phyloP scores from a whole-genome alignment of 805 yeast species.

The Torulaspora indica region DNA sequence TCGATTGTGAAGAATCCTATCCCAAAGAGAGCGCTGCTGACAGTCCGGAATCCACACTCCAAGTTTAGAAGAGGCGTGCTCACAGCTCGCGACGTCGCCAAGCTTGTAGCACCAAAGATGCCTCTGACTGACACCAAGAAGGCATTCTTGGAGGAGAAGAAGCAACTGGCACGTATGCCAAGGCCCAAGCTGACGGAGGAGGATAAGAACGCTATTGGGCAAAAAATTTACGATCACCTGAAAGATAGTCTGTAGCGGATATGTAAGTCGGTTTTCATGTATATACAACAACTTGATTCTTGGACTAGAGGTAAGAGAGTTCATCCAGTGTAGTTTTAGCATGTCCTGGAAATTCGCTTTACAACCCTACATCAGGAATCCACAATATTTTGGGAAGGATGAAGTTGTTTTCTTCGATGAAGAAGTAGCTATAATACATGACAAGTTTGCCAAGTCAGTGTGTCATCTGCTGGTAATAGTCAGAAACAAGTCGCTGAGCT shows the following conservation, averaged over 20 bases:
- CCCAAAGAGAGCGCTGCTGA: conserved; percentile 59
- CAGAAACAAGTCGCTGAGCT: conserved; percentile 40
- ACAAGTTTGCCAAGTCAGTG: conserved; percentile 57
- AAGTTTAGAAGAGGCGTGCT: conserved; percentile 61
- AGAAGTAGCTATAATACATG: conserved; percentile 52
- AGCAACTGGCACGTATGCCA: conserved; percentile 42
- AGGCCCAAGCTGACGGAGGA: conserved; percentile 40
- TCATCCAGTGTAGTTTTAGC: background rate
- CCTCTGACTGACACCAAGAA: conserved; percentile 63
- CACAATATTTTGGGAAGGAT: conserved; percentile 37
- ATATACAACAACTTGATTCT: conserved; percentile 5
- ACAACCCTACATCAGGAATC: conserved; percentile 44
- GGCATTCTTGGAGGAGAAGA: conserved; percentile 55
- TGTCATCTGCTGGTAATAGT: conserved; percentile 63
- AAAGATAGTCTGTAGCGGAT: conserved; percentile 10
- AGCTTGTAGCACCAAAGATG: conserved; percentile 67
- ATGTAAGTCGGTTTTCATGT: conserved; percentile 9
- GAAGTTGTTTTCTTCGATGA: conserved; percentile 47
- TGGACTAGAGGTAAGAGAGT: background rate
- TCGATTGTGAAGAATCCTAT: conserved; percentile 62
- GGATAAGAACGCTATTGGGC: conserved; percentile 43
- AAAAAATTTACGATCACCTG: conserved; percentile 23
- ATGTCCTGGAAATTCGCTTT: conserved; percentile 52
- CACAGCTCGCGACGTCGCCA: conserved; percentile 57
- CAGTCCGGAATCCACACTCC: conserved; percentile 74